Base-by-base conservation (phyloP, 768 basidiomycete genomes). In the Lentinula aciculospora region DNA sequence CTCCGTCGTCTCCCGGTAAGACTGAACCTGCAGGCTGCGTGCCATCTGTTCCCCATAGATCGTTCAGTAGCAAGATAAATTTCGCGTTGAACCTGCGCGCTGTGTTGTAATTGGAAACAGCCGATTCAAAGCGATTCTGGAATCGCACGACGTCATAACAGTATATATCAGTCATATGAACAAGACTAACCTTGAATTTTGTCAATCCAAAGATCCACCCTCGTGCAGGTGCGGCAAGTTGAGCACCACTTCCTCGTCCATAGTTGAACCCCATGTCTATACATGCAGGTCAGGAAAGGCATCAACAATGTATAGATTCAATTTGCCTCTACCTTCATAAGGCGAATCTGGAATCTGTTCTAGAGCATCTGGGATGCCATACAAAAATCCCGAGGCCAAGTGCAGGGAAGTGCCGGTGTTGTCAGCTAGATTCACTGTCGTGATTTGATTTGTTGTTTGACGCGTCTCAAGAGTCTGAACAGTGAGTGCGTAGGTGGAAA, bases 251-350 rank as follows among this genome's bases (percentile, higher is more conserved):
- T 7, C 59, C 61, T 37, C 62, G 63, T 25, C 63, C 56, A 45
- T 65, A 65, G 54, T 65, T 65, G 60, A 65, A 62, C 1, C 64
- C 64, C 60, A 65, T 65, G 25, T 62, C 64, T 63, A 37, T n/a
- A 23, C 9, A n/a, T n/a, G n/a, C 23, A 40, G 13, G 23, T 39
- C 3, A 39, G 13, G 3, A 4, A 12, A 0, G 4, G 29, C 28
- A 23, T 9, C n/a, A 21, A 51, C n/a, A 8, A 32, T n/a, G 17
- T 17, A 12, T 13, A 19, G 34, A 27, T n/a, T n/a, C n/a, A n/a
- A 17, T 12, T 1, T 37, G 3, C 1, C 36, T 13, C 25, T 25
- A 53, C 51, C 39, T 8, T 32, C 23, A 28, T 53, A 53, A 13
- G 39, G 39, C 19, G 51, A 53, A 39, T 53, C 36, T 6, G 51